phyloP scores from a whole-genome alignment of 1,284 basidiomycete species.

The Cystobasidium pallidum region DNA sequence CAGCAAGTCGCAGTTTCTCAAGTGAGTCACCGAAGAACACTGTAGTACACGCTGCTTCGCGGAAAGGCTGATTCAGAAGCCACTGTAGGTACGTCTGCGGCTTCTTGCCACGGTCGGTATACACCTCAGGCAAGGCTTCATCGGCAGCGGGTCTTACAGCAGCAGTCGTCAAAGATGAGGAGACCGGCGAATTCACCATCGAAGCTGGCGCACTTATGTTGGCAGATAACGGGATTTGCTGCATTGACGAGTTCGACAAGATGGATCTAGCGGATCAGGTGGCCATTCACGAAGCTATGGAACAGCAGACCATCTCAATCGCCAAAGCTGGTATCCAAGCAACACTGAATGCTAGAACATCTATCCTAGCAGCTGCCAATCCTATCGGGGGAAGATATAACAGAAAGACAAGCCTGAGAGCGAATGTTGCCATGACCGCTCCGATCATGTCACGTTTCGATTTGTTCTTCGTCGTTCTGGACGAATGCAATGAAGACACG shows the following conservation, averaged over 20 bases:
- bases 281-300: constrained; percentile 99
- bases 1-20: constrained; percentile 97
- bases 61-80: too few species aligned
- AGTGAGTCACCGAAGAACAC: too few species aligned
- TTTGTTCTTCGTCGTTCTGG: constrained; percentile 96
- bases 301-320: constrained; percentile 99
- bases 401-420: constrained; percentile 85
- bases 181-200: constrained; percentile 98
- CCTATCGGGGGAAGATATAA: constrained; percentile 96
- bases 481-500: constrained; percentile 92
- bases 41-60: too few species aligned
- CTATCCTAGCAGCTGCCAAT: constrained; percentile 97
- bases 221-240: constrained; percentile 98
- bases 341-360: constrained; percentile 95
- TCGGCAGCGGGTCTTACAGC: constrained; percentile 98
- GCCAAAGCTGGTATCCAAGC: constrained; percentile 99
- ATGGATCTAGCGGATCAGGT: constrained; percentile 99
- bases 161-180: constrained; percentile 97
- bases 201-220: constrained; percentile 99
- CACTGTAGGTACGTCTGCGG: constrained; percentile 85
- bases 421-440: constrained; percentile 97
- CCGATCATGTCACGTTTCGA: constrained; percentile 99
- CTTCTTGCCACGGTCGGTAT: constrained; percentile 97
- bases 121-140: constrained; percentile 98
- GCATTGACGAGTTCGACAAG: constrained; percentile 99